A percentile compares a stretch with the other conserved stretches of the same genome.
These are phyloP conservation scores for Trypanosoma avium DNA, from an alignment of 208 protist species.

Conservation along the genomic window DNA sequence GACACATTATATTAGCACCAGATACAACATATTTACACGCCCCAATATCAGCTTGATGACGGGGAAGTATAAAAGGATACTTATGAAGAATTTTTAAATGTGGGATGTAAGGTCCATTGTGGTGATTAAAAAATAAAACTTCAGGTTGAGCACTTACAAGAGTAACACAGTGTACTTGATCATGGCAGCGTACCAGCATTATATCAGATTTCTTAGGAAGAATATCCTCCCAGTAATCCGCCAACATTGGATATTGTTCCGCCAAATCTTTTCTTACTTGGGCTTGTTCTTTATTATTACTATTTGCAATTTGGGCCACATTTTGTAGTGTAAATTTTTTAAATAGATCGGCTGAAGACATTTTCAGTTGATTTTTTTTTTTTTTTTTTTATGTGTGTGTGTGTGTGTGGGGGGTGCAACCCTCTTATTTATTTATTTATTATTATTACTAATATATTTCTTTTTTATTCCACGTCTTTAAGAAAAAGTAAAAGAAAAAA, in stretches of 20 bases:
- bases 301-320: slow-evolving; percentile 87
- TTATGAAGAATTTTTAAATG: slow-evolving; percentile 96
- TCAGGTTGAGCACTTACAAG: slow-evolving; percentile 91
- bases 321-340: slow-evolving; percentile 91
- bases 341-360: slow-evolving; percentile 73
- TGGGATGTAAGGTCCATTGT: slow-evolving; percentile 94
- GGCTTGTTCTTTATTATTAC: slow-evolving; percentile 87
- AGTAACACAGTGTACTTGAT: slow-evolving; percentile 91
- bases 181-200: slow-evolving; percentile 93
- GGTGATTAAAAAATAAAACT: slow-evolving; percentile 96
- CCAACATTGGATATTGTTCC: slow-evolving; percentile 85
- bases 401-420: neutral
- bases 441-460: neutral
- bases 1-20: slow-evolving; percentile 98
- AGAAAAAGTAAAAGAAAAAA: neutral
- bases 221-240: slow-evolving; percentile 91
- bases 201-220: slow-evolving; percentile 93
- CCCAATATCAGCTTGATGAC: slow-evolving; percentile 96
- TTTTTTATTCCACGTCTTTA: slow-evolving; percentile 3
- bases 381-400: slow-evolving; percentile 1
- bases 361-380: neutral
- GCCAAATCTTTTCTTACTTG: slow-evolving; percentile 84
- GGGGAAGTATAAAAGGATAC: slow-evolving; percentile 96
- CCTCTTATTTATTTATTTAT: too few relatives aligned
- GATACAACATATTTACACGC: slow-evolving; percentile 96